phyloP scores from a whole-genome alignment of 75 land plant genomes.

The Cupressus sempervirens region DNA sequence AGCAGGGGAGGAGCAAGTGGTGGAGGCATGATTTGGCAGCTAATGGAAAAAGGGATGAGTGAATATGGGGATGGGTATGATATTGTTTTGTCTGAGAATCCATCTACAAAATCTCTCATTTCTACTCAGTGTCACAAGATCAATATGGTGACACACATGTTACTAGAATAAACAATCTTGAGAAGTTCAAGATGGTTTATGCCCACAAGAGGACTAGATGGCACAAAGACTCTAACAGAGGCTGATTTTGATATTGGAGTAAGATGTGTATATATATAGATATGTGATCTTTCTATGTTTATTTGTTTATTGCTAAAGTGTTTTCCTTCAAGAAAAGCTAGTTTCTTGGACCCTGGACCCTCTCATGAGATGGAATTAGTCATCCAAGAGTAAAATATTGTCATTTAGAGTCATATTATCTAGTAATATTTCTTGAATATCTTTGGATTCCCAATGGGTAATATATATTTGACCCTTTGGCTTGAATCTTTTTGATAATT shows the following conservation, averaged over 20 bases:
- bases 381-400: background rate
- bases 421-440: too few species aligned
- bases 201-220: background rate
- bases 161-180: background rate
- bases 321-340: background rate
- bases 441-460: too few species aligned
- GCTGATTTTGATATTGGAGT: background rate
- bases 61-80: constrained; percentile 78
- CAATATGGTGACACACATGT: background rate
- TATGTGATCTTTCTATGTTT: background rate
- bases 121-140: constrained; percentile 47
- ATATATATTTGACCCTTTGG: too few species aligned
- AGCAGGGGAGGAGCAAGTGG: constrained; percentile 59
- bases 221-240: background rate
- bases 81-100: constrained; percentile 41
- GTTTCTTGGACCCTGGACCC: background rate
- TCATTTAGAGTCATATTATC: too few species aligned
- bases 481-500: too few species aligned
- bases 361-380: constrained; percentile 4
- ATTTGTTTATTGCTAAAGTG: background rate
- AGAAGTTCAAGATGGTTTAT: background rate
- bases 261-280: background rate
- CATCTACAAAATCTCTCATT: constrained; percentile 51
- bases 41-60: constrained; percentile 59
- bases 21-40: constrained; percentile 89